Evolutionary conservation across 306 rosid species (phyloP).

Genomic region (Geum urbanum): DNA sequence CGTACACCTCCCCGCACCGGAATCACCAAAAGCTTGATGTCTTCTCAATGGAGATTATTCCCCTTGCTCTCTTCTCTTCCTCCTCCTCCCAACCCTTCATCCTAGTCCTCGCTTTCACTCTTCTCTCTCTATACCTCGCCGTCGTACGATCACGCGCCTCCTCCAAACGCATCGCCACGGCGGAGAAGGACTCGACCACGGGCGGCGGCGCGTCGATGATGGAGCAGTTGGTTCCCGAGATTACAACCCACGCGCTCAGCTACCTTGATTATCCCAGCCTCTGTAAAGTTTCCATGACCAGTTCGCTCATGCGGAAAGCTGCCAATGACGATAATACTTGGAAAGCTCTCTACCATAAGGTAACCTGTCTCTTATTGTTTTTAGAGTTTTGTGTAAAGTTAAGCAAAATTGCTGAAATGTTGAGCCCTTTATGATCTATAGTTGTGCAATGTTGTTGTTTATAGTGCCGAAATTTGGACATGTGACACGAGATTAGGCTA

Average conservation of each 20-base stretch:
- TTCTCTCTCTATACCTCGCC: conserved; percentile 54
- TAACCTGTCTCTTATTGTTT: conserved; percentile 3
- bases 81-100: conserved; percentile 39
- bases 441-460: neutral
- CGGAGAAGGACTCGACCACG: conserved; percentile 42
- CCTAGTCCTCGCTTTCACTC: conserved; percentile 53
- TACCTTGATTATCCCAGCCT: conserved; percentile 93
- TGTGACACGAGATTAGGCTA: neutral
- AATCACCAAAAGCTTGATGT: conserved; percentile 68
- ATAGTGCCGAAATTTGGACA: neutral
- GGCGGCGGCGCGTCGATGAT: conserved; percentile 76
- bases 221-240: conserved; percentile 99
- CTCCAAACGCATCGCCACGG: conserved; percentile 13
- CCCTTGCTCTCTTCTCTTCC: conserved; percentile 29
- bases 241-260: conserved; percentile 93
- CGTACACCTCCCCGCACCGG: conserved; percentile 5
- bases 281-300: conserved; percentile 95
- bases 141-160: conserved; percentile 47
- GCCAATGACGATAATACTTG: conserved; percentile 98
- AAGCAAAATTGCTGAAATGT: neutral
- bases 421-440: neutral
- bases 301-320: conserved; percentile 88
- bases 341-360: conserved; percentile 98
- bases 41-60: conserved; percentile 79
- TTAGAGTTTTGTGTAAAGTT: neutral